Evolutionary conservation across 139 green algal species (phyloP).

Genomic region (Nannochloris sp.): DNA sequence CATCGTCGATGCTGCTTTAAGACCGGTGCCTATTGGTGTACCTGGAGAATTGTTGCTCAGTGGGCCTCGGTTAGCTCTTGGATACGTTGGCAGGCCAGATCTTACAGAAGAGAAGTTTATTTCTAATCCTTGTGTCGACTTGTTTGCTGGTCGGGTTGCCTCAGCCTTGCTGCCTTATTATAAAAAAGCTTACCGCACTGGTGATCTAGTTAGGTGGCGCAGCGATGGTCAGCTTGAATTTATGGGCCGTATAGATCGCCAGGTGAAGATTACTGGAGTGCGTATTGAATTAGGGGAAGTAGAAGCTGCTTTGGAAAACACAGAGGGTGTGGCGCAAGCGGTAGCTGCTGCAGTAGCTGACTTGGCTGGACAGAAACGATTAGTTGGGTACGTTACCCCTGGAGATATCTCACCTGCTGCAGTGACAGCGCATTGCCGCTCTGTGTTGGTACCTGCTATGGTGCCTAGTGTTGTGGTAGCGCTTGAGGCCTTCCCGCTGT

Average conservation of each 20-base stretch:
- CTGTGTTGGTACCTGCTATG: slow-evolving; percentile 12
- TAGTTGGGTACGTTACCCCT: slow-evolving; percentile 16
- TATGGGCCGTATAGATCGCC: slow-evolving; percentile 36
- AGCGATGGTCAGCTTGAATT: slow-evolving; percentile 28
- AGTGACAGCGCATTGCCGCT: neutral
- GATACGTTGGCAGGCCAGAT: slow-evolving; percentile 26
- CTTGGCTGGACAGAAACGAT: neutral
- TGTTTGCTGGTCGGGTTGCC: neutral
- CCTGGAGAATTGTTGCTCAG: slow-evolving; percentile 41
- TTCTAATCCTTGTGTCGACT: too few species aligned
- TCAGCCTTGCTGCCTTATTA: too few species aligned
- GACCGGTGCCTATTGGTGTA: slow-evolving; percentile 26
- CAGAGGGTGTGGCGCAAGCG: neutral
- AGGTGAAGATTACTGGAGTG: slow-evolving; percentile 53
- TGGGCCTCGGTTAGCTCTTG: slow-evolving; percentile 26
- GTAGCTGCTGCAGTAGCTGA: neutral
- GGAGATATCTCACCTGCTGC: too few species aligned
- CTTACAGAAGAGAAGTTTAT: slow-evolving; percentile 30
- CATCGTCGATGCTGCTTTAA: slow-evolving; percentile 15
- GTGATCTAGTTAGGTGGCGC: slow-evolving; percentile 35
- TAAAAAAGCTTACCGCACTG: slow-evolving; percentile 13
- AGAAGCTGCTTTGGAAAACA: slow-evolving; percentile 23
- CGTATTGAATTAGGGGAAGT: slow-evolving; percentile 54
- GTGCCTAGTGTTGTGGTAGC: slow-evolving; percentile 20
- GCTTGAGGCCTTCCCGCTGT: slow-evolving; percentile 3